Base-by-base conservation (phyloP, 257 asterid species). In the Cinchona pubescens region DNA sequence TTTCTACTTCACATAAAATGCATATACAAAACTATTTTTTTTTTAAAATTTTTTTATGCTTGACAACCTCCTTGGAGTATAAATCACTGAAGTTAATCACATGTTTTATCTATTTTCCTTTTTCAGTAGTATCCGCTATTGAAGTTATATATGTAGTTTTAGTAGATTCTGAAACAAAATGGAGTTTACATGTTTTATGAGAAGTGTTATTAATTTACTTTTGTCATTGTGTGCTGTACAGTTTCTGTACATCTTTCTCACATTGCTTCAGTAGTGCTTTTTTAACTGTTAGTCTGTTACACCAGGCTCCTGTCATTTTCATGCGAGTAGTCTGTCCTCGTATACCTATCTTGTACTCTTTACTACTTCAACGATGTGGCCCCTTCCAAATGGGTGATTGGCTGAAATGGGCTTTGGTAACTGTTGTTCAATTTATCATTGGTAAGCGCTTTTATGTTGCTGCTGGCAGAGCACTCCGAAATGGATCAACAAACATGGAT, bases 361-460 rank as follows among this genome's bases (percentile, higher is more conserved):
- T 91, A 75, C 83, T 95, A 72, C 88, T 92, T 62, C 83, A 93
- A 81, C 94, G 90, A 30, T 95, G 98, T 81, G 99, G 99, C 68
- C 99, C 99, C 29, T 90, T 95, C 84, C 92, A 86, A 85, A 90
- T 95, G 96, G 99, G 97, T 49, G 99, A 95, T 77, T 95, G 99
- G 99, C 81, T 95, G 78, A 92, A 88, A 74, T 95, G 96, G 98
- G 96, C 87, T 49, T 86, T 95, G 78, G 98, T 89, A 76, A 87
- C 96, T 53, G 76, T 95, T 75, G 79, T 95, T 86, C 99, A 95
- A 79, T 95, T 95, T 85, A 94, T 84, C 73, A 85, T 92, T 73
- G 99, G 99, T 67, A 95, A 95, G 87, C 92, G 97, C 69, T 95
- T 95, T 87, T 95, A 95, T 83, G 87, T 91, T 73, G 99, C 99